Evolutionary conservation across 371 early-diverging fungal genomes (phyloP).

Genomic region (Umbelopsis sp.): DNA sequence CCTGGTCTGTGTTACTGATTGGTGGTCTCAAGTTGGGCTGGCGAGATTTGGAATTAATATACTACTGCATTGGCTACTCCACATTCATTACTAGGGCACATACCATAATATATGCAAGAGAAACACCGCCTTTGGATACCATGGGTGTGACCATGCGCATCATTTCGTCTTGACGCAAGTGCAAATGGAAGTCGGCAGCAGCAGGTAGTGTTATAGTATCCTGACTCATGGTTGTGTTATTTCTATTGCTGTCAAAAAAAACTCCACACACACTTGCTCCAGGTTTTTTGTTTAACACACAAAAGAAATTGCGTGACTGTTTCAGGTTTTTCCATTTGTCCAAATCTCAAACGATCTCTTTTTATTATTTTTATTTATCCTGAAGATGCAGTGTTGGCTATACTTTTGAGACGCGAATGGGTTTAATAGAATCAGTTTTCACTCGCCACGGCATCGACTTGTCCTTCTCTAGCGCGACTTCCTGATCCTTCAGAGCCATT

Average conservation of each 20-base stretch:
- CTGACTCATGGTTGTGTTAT: slow-evolving; percentile 13
- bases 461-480: not conserved
- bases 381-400: too few species aligned
- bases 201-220: slow-evolving; percentile 59
- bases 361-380: too few species aligned
- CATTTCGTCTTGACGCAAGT: slow-evolving; percentile 92
- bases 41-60: not conserved
- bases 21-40: slow-evolving; percentile 95
- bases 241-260: slow-evolving; percentile 23
- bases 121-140: slow-evolving; percentile 82
- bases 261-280: too few species aligned
- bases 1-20: slow-evolving; percentile 84
- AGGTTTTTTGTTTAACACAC: not conserved
- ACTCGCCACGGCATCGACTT: not conserved
- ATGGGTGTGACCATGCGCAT: slow-evolving; percentile 89
- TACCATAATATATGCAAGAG: slow-evolving; percentile 95
- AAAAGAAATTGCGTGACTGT: slow-evolving; percentile 10
- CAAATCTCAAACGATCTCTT: too few species aligned
- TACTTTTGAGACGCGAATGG: too few species aligned
- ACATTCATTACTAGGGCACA: not conserved
- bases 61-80: too few species aligned
- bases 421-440: not conserved
- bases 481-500: not conserved
- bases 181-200: slow-evolving; percentile 93
- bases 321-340: not conserved